Evolutionary conservation across 2,329 filamentous ascomycete genomes (phyloP), one percentile per base, ranked within the genome.

Genomic region (Phaeosphaeriaceae sp.): DNA sequence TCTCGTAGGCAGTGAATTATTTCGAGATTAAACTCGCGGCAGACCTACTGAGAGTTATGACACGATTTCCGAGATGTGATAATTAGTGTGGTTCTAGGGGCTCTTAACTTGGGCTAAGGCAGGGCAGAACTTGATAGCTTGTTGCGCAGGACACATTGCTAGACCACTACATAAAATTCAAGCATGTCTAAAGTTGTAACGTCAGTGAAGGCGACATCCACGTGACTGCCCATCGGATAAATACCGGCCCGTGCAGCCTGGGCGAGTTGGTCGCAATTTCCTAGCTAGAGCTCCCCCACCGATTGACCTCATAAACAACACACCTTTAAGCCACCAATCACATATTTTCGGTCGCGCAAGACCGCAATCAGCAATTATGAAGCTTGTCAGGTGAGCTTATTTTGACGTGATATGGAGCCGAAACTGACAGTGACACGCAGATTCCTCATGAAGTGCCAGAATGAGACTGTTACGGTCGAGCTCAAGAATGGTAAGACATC

Each of bases 371-470:
- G 54, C 51, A 50, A 60, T 26, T 47, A 72, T 72, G 69, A 72
- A 72, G 68, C 69, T 72, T 48, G 69, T 72, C 52, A 66, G 69
- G 69, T 72, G 41, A 37, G 58, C 42, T 40, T 28, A 34, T 21
- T 37, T 20, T 28, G 18, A 9, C 11, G 20, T 28, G 34, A 12
- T 3, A 29, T 29, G 39, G 16, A 40, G 34, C 29, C 26, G 28
- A 42, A 55, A 52, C 64, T 71, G 61, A 69, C 48, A 39, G 39
- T 34, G 52, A 48, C 40, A 40, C 38, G 43, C 54, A 97, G 94
- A 75, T 99, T 99, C 77, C 82, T 99, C 66, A 97, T 97, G 93
- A 99, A 99, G 83, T 97, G 93, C 77, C 87, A 90, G 77, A 97
- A 97, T 77, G 94, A 99, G 81, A 96, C 94, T 68, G 94, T 97